Evolutionary conservation across 148 eudicot genomes (phyloP).

Genomic region (Silene latifolia): DNA sequence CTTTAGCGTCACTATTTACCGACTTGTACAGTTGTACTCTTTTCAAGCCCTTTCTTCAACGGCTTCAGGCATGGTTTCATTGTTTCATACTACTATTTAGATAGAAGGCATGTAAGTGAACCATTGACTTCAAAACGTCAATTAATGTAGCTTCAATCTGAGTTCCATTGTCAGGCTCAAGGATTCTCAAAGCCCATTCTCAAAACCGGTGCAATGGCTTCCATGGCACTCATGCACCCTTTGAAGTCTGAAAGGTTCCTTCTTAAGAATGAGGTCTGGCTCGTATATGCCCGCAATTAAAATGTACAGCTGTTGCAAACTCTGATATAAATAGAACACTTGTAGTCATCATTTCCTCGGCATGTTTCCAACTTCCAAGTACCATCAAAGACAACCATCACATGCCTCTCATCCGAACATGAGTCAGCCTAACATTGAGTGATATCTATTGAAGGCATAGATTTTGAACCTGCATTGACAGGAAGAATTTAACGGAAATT

Average conservation of each 20-base stretch:
- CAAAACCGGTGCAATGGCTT: conserved; percentile 57
- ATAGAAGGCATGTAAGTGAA: conserved; percentile 55
- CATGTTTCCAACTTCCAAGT: too few species aligned
- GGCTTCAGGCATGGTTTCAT: conserved; percentile 50
- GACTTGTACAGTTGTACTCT: too few species aligned
- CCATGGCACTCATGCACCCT: conserved; percentile 96
- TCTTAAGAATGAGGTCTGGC: conserved; percentile 76
- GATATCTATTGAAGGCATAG: conserved; percentile 47
- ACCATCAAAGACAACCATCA: conserved; percentile 82
- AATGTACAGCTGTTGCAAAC: conserved; percentile 64
- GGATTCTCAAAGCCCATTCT: conserved; percentile 53
- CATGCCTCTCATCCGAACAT: conserved; percentile 19
- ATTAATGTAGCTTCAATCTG: conserved; percentile 62
- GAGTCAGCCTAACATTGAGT: conserved; percentile 31
- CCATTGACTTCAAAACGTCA: conserved; percentile 75
- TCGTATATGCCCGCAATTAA: conserved; percentile 63
- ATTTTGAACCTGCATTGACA: conserved; percentile 54
- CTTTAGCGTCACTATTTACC: too few species aligned
- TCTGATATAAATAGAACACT: conserved; percentile 80
- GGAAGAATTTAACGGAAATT: too few species aligned
- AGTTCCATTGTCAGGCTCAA: conserved; percentile 69
- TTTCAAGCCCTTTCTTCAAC: too few species aligned
- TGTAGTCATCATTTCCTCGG: conserved; percentile 77
- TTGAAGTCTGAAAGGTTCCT: conserved; percentile 69
- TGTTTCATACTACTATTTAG: too few species aligned